phyloP scores from a whole-genome alignment of 495 filamentous ascomycete genomes.

The Trichoderma asperelloides region DNA sequence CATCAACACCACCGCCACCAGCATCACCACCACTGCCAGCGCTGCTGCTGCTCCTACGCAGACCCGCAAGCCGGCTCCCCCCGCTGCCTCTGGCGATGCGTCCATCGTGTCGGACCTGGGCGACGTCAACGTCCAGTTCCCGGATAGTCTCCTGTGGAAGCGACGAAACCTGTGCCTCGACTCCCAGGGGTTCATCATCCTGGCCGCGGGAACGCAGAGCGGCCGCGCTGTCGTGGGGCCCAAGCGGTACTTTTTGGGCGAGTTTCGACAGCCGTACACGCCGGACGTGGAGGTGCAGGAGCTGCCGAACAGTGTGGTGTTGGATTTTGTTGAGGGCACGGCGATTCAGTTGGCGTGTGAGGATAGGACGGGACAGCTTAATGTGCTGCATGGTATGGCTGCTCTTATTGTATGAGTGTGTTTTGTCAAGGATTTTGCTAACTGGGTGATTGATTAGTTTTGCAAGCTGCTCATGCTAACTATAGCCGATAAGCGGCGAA shows the following conservation, averaged over 20 bases:
- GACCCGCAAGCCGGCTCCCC: slow-evolving; percentile 9
- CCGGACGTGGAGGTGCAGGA: slow-evolving; percentile 87
- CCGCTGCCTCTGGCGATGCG: slow-evolving; percentile 13
- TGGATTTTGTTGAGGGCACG: slow-evolving; percentile 78
- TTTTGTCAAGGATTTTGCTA: neutral
- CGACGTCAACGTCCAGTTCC: slow-evolving; percentile 89
- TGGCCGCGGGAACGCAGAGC: slow-evolving; percentile 46
- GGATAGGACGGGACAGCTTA: slow-evolving; percentile 61
- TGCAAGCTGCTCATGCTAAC: slow-evolving; percentile 8
- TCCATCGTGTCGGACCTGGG: slow-evolving; percentile 57
- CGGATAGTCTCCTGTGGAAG: slow-evolving; percentile 88
- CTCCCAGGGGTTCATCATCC: slow-evolving; percentile 63
- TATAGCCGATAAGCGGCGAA: slow-evolving; percentile 1
- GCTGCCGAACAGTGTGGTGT: slow-evolving; percentile 73
- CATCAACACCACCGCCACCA: slow-evolving; percentile 33
- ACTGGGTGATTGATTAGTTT: neutral
- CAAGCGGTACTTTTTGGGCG: slow-evolving; percentile 71
- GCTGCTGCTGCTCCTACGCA: slow-evolving; percentile 6
- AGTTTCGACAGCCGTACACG: slow-evolving; percentile 67
- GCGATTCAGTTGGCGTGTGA: slow-evolving; percentile 80
- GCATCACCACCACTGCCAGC: slow-evolving; percentile 11
- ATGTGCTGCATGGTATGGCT: slow-evolving; percentile 56
- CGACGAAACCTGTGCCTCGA: slow-evolving; percentile 74
- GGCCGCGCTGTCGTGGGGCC: slow-evolving; percentile 34
- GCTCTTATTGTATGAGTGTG: neutral